phyloP scores from a whole-genome alignment of 768 basidiomycete genomes.

The Lyophyllum semitale region DNA sequence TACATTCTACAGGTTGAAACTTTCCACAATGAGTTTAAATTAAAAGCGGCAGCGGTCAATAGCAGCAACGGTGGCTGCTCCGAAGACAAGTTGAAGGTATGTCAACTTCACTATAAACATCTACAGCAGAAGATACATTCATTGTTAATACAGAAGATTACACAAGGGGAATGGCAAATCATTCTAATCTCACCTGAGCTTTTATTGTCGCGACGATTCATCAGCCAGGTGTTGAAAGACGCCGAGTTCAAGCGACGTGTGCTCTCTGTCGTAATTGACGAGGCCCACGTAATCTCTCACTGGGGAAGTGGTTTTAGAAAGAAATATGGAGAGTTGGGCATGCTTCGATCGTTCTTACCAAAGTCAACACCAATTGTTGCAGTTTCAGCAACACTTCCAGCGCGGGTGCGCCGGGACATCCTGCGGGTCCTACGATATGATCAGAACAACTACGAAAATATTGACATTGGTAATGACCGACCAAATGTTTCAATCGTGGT shows the following conservation, averaged over 20 bases:
- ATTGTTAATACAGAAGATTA: slow-evolving; percentile 18
- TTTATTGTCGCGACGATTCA: slow-evolving; percentile 26
- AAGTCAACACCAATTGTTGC: slow-evolving; percentile 29
- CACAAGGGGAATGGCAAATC: slow-evolving; percentile 26
- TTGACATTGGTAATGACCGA: slow-evolving; percentile 34
- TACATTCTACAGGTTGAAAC: slow-evolving; percentile 22
- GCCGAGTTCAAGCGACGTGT: slow-evolving; percentile 17
- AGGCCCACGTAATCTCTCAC: slow-evolving; percentile 38
- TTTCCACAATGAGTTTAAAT: slow-evolving; percentile 29
- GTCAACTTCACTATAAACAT: neutral
- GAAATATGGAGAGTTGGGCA: neutral
- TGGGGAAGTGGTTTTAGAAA: slow-evolving; percentile 25
- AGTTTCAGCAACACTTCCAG: slow-evolving; percentile 34
- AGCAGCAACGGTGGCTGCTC: slow-evolving; percentile 29
- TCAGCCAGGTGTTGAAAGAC: slow-evolving; percentile 25
- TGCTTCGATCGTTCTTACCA: neutral
- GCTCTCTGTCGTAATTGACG: slow-evolving; percentile 32
- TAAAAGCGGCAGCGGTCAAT: slow-evolving; percentile 33
- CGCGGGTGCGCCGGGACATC: slow-evolving; percentile 27
- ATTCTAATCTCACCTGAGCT: slow-evolving; percentile 37
- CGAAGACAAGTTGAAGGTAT: slow-evolving; percentile 24
- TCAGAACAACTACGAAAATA: slow-evolving; percentile 14
- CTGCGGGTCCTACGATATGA: slow-evolving; percentile 27
- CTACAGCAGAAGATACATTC: neutral
- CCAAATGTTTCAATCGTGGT: slow-evolving; percentile 34